Percentiles rank a stretch among this genome's conserved stretches.
phyloP scores from a whole-genome alignment of 2,329 filamentous ascomycete species.

The Alternaria panax region DNA sequence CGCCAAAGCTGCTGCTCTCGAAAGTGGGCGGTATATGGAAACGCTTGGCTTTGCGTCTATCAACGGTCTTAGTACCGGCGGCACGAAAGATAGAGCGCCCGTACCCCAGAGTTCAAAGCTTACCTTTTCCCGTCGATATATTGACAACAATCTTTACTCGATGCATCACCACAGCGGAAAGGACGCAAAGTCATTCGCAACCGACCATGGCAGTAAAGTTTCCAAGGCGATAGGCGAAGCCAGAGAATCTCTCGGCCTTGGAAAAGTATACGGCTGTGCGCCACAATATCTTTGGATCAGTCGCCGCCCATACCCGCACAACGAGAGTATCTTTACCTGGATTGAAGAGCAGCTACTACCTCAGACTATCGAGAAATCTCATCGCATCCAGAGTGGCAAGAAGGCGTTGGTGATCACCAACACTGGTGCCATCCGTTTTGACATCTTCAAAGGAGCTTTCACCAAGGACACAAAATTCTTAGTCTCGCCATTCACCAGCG shows the following conservation, averaged over 20 bases:
- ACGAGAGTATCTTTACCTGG: constrained; percentile 82
- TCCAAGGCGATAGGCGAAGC: constrained; percentile 73
- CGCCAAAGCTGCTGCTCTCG: constrained; percentile 76
- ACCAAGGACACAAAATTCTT: constrained; percentile 87
- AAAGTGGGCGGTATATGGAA: constrained; percentile 91
- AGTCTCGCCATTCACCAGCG: constrained; percentile 85
- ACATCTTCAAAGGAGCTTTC: constrained; percentile 91
- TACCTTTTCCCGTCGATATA: constrained; percentile 80
- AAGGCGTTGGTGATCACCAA: constrained; percentile 81
- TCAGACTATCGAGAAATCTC: constrained; percentile 62
- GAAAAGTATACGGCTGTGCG: constrained; percentile 81
- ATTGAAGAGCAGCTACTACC: constrained; percentile 79
- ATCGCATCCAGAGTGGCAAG: constrained; percentile 56
- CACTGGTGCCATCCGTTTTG: constrained; percentile 91
- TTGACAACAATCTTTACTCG: constrained; percentile 91
- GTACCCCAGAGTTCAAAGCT: constrained; percentile 45
- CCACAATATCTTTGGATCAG: constrained; percentile 83
- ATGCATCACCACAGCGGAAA: constrained; percentile 81
- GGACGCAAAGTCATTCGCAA: constrained; percentile 76
- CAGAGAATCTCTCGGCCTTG: constrained; percentile 73
- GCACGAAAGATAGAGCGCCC: constrained; percentile 36
- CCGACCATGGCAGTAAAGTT: constrained; percentile 75
- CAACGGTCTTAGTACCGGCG: constrained; percentile 64
- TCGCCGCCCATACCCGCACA: constrained; percentile 74
- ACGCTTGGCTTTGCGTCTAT: constrained; percentile 94